Evolutionary conservation across 257 asterid genomes (phyloP), one percentile per base, ranked within the genome.

Genomic region (Petunia secreta): DNA sequence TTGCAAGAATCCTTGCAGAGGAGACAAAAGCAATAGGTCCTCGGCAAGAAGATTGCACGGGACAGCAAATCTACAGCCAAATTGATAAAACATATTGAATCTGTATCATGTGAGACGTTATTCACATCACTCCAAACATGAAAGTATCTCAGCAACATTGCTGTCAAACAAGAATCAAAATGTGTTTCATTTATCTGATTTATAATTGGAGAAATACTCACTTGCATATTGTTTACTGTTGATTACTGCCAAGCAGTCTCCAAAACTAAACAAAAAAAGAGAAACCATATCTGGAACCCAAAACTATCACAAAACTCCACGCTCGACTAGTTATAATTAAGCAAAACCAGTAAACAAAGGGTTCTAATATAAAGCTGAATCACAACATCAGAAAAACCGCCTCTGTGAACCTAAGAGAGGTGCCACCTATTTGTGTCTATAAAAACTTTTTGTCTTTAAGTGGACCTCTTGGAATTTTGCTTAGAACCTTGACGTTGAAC

Each of bases 391-490:
- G 41, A 78, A 75, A 77, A 78, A 78, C 64, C 54, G 59, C 63
- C 78, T 85, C 85, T 55, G n/a, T 48, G 41, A 44, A 73, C 66
- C 82, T 75, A 15, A 81, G 77, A 81, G 77, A 48, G 82, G 63
- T 81, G 80, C 75, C 84, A 58, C 79, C 63, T 62, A 60, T 36
- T 41, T 44, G 41, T 52, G 59, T 80, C 87, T 91, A 92, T 8
- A 84, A 82, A 68, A 88, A 58, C 87, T 93, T 93, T 90, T 91
- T 90, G 82, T 82, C 91, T 85, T 86, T 87, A 81, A 88, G 82
- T 1, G 91, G 80, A 15, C 92, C 90, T 87, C 83, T 88, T 0
- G 98, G 98, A 36, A 92, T 89, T 83, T 91, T 92, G 88, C 97
- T 91, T 85, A 92, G 83, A 65, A 90, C 93, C 89, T 92, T 91